Base-by-base conservation (phyloP, 306 rosid genomes). In the Fragaria vesca region DNA sequence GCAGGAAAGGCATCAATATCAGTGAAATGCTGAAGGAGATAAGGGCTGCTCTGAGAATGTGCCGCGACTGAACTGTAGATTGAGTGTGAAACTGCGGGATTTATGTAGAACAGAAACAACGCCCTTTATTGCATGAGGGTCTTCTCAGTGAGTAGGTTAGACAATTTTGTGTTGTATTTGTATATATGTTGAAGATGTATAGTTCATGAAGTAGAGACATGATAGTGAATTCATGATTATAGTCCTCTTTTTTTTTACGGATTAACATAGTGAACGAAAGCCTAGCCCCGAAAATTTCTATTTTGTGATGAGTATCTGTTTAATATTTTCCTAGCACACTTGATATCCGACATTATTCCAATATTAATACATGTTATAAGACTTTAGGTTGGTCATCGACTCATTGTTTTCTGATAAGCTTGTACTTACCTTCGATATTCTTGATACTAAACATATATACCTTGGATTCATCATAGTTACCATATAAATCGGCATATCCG, bases 21-120 rank as follows among this genome's bases (percentile, higher is more conserved):
- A 83, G 77, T 24, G 96, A 90, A 78, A 82, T 96, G 94, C 77
- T 96, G 81, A 85, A 90, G 81, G 97, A 86, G 79, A 96, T 96
- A 82, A 87, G 99, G 73, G 85, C 83, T 2, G 96, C 89, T 42
- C 81, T 95, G 77, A 88, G 87, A 90, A 84, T 82, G 81, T 93
- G 94, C 82, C 79, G 79, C 45, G 87, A 86, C 79, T 76, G 86
- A 38, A 68, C 69, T 52, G 83, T 36, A 72, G 75, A 76, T 83
- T 10, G 13, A 79, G 79, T 71, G 77, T 57, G 76, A 58, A 74
- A 24, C 70, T 73, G 20, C 79, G 81, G 86, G 74, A 57, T 51
- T 4, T 55, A 4, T 38, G 24, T 38, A 12, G 60, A 54, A 38
- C 32, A 54, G 50, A 52, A n/a, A 47, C 48, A 26, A 28, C 3